Base-by-base conservation (phyloP, 169 alveolate genomes). In the Eimeria acervulina region DNA sequence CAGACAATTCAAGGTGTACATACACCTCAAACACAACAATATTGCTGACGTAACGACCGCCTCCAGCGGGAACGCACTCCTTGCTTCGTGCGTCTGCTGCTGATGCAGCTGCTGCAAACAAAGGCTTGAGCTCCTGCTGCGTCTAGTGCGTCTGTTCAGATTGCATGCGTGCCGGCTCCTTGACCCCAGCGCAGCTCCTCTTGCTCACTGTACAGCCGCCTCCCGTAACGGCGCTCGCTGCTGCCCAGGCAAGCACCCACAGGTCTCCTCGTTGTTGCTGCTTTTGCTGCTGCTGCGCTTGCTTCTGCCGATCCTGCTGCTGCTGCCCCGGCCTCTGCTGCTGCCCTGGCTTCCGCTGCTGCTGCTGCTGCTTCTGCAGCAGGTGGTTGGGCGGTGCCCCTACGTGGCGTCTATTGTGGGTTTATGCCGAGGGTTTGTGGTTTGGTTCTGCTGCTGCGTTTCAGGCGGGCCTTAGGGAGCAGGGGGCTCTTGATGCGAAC, bases 41-140 rank as follows among this genome's bases (percentile, higher is more conserved):
- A 47, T 47, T 47, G 31, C 74, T 63, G 74, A n/a, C n/a, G n/a
- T n/a, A n/a, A n/a, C n/a, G n/a, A n/a, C n/a, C n/a, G n/a, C n/a
- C n/a, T n/a, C n/a, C n/a, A n/a, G n/a, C n/a, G n/a, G n/a, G n/a
- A n/a, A n/a, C n/a, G n/a, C n/a, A n/a, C n/a, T n/a, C n/a, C n/a
- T n/a, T n/a, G n/a, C n/a, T n/a, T 63, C 15, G 47, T 19, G 83
- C 33, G 31, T 4, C 61, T 36, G 88, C 10, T 78, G 66, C 55
- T 78, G 88, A 38, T 78, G 88, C 90, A 63, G 94, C 90, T 94
- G 68, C 81, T 94, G 70, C 96, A n/a, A n/a, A n/a, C n/a, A n/a
- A n/a, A n/a, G n/a, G n/a, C n/a, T n/a, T n/a, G n/a, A n/a, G n/a
- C n/a, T n/a, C n/a, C n/a, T n/a, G n/a, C n/a, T n/a, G n/a, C n/a